Conservation (phyloP, 768 basidiomycete species). For the Trametes gibbosa region DNA sequence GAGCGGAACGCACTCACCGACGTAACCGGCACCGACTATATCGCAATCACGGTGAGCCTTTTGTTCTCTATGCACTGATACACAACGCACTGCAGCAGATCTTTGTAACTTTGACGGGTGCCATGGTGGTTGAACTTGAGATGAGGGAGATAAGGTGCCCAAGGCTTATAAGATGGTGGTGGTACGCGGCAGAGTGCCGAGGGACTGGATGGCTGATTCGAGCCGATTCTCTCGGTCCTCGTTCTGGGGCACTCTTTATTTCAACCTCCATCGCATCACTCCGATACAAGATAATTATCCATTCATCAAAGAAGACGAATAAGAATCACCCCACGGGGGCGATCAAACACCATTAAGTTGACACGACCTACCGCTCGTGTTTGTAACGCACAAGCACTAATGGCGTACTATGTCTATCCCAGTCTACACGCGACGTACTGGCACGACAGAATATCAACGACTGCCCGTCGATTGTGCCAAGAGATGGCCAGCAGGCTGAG, state of each 20-base stretch:
- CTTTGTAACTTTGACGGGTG: conserved; percentile 64
- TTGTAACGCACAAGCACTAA: not conserved
- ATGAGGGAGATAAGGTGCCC: conserved; percentile 18
- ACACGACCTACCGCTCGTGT: not conserved
- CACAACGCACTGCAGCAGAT: conserved; percentile 92
- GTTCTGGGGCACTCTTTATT: conserved; percentile 3
- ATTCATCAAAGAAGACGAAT: not conserved
- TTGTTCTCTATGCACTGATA: conserved; percentile 16
- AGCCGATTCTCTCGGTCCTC: too few relatives aligned
- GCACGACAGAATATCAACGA: too few relatives aligned
- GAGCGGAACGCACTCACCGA: conserved; percentile 54
- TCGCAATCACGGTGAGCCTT: conserved; percentile 12
- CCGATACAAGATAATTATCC: not conserved
- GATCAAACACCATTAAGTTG: too few relatives aligned
- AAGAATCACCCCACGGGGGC: too few relatives aligned
- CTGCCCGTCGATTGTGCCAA: too few relatives aligned
- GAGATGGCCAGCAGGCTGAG: too few relatives aligned
- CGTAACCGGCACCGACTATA: conserved; percentile 87
- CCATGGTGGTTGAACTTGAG: conserved; percentile 35
- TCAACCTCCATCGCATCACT: conserved; percentile 4
- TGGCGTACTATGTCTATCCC: not conserved
- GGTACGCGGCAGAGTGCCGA: conserved; percentile 9
- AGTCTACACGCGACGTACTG: too few relatives aligned
- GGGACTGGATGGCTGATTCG: too few relatives aligned
- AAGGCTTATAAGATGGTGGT: conserved; percentile 14